These are phyloP conservation scores for Nannochloropsis salina DNA, from an alignment of 108 stramenopile genomes.

Conservation along the genomic window DNA sequence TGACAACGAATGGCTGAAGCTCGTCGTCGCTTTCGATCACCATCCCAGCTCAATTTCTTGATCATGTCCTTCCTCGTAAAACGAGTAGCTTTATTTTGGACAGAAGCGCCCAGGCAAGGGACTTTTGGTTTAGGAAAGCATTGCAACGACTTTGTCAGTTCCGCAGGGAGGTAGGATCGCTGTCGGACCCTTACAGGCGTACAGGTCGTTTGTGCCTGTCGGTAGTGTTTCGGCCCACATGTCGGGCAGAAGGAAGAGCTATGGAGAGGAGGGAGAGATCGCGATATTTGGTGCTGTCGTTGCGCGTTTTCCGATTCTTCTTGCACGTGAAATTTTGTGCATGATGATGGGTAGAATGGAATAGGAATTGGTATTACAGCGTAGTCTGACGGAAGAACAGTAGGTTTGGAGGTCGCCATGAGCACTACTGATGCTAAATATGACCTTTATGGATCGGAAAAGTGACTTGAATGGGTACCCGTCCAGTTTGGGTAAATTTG, in stretches of 20 bases:
- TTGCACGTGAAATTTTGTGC: background rate
- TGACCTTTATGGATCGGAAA: too few species aligned
- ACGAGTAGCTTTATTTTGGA: background rate
- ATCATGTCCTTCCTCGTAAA: background rate
- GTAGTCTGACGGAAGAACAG: background rate
- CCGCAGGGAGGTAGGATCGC: background rate
- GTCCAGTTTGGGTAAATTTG: too few species aligned
- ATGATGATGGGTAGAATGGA: constrained; percentile 15
- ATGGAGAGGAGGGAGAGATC: background rate
- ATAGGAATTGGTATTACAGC: background rate
- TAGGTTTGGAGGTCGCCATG: too few species aligned
- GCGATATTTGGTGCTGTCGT: background rate
- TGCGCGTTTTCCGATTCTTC: background rate
- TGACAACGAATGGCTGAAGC: background rate
- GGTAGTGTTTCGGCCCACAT: background rate
- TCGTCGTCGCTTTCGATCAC: constrained; percentile 16
- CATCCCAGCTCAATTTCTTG: background rate
- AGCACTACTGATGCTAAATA: too few species aligned
- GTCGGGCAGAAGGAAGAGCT: background rate
- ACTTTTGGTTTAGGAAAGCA: background rate
- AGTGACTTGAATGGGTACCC: too few species aligned
- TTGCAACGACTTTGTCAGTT: background rate
- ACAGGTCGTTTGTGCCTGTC: background rate
- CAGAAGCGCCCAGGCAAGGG: background rate
- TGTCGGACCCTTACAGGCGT: background rate